Evolutionary conservation across 2,329 filamentous ascomycete species (phyloP).

Genomic region (Fusarium temperatum): DNA sequence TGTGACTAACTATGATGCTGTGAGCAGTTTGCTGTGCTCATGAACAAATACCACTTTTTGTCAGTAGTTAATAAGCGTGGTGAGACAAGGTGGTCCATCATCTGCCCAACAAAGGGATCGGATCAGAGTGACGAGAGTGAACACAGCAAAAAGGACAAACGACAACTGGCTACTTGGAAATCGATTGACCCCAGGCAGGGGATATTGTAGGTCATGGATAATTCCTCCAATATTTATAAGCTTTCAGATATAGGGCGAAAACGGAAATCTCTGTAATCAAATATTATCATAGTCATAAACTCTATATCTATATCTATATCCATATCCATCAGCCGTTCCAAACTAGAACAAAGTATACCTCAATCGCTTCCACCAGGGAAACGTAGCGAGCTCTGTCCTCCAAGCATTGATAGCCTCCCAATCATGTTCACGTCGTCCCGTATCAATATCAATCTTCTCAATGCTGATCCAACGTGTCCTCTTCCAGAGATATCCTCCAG

Average conservation of each 20-base stretch:
- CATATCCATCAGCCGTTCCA: rapidly evolving
- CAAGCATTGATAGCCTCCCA: conserved; percentile 68
- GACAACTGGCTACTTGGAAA: rapidly evolving
- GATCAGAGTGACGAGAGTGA: background rate
- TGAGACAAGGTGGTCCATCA: background rate
- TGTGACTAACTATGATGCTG: background rate
- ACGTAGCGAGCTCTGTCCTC: conserved; percentile 57
- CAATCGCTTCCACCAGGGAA: conserved; percentile 58
- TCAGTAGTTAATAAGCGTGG: background rate
- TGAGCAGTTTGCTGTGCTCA: background rate
- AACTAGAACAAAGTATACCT: conserved; percentile 21
- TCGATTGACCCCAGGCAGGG: background rate
- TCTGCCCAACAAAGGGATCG: background rate
- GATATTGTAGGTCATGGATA: rapidly evolving
- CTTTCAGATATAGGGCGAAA: rapidly evolving
- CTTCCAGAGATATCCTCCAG: conserved; percentile 71
- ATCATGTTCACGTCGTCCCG: conserved; percentile 69
- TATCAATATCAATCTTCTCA: conserved; percentile 72
- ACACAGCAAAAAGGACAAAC: background rate
- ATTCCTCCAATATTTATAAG: rapidly evolving
- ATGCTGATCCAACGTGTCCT: conserved; percentile 65
- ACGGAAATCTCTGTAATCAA: background rate
- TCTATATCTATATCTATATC: background rate
- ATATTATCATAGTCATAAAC: background rate
- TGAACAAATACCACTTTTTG: background rate